Evolutionary conservation across 2,329 filamentous ascomycete genomes (phyloP).

Genomic region (Aspergillus unguis): DNA sequence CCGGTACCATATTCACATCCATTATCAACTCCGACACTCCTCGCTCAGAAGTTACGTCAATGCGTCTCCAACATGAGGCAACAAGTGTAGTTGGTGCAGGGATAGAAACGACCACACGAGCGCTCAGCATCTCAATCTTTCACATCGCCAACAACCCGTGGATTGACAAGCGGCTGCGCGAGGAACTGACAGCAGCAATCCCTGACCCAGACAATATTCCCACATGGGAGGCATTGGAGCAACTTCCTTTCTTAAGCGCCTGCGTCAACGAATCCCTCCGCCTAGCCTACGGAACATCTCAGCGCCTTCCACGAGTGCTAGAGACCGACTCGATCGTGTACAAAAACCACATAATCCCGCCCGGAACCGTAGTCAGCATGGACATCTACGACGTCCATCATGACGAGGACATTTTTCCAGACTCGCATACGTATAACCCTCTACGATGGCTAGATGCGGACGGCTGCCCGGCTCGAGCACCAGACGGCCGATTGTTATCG

Average conservation of each 20-base stretch:
- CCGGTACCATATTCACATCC: neutral
- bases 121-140: neutral
- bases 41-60: neutral
- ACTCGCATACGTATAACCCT: conserved; percentile 30
- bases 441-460: conserved; percentile 40
- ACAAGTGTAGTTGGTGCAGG: neutral
- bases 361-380: conserved; percentile 35
- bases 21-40: neutral
- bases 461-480: conserved; percentile 30
- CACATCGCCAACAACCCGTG: neutral
- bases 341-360: conserved; percentile 23
- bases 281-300: neutral
- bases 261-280: neutral
- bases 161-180: neutral
- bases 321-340: neutral
- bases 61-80: neutral
- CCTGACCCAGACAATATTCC: neutral
- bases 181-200: neutral
- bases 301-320: neutral
- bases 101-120: neutral
- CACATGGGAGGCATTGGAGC: neutral
- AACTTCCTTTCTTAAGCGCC: neutral
- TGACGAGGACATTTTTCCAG: conserved; percentile 13
- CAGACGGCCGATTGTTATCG: neutral
- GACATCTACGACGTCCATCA: conserved; percentile 34